Evolutionary conservation across 805 yeast genomes (phyloP).

Genomic region (Ogataea naganishii): DNA sequence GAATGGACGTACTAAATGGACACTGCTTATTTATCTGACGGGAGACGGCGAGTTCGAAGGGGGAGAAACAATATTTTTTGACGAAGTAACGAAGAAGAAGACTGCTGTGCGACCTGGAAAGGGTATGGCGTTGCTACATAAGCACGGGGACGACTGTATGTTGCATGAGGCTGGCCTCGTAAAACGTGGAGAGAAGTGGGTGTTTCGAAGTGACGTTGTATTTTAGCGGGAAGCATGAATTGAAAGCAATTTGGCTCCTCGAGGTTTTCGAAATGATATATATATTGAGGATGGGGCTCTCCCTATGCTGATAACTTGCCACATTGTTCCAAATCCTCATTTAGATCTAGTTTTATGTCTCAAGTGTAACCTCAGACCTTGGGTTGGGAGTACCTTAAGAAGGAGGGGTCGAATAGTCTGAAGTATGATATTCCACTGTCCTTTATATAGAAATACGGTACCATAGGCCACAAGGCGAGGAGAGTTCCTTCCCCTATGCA

Average conservation of each 20-base stretch:
- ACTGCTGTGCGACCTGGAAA: constrained; percentile 36
- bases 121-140: constrained; percentile 54
- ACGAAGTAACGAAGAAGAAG: constrained; percentile 10
- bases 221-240: constrained; percentile 10
- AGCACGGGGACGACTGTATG: constrained; percentile 59
- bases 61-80: constrained; percentile 52
- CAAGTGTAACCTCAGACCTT: too few relatives aligned
- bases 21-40: constrained; percentile 46
- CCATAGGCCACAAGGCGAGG: too few relatives aligned
- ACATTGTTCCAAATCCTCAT: too few relatives aligned
- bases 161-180: constrained; percentile 51
- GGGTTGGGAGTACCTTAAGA: too few relatives aligned
- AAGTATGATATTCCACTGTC: too few relatives aligned
- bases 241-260: constrained; percentile 1
- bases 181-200: constrained; percentile 49
- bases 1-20: constrained; percentile 46
- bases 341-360: too few relatives aligned
- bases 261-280: too few relatives aligned
- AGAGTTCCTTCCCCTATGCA: too few relatives aligned
- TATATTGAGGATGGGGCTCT: too few relatives aligned
- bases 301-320: too few relatives aligned
- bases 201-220: constrained; percentile 49
- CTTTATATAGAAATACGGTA: too few relatives aligned
- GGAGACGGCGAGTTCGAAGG: constrained; percentile 50
- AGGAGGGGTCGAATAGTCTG: too few relatives aligned